These are phyloP conservation scores for Galerina marginata DNA, from an alignment of 768 basidiomycete species.

Conservation along the genomic window DNA sequence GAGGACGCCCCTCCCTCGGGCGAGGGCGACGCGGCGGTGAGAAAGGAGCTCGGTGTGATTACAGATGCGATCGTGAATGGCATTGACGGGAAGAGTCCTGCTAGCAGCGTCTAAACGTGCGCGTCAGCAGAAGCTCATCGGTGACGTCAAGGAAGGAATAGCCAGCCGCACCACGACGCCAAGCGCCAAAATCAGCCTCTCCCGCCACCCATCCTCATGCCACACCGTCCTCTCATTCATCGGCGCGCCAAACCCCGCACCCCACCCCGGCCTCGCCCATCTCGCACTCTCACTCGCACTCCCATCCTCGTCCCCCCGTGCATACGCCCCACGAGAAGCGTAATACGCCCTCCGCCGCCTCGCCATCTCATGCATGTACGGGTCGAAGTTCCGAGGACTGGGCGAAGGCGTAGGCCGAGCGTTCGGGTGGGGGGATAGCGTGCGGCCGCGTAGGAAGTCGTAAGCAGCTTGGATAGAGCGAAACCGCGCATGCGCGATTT, in stretches of 20 bases:
- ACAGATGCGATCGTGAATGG: conserved; percentile 18
- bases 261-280: conserved; percentile 11
- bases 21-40: neutral
- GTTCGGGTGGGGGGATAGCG: conserved; percentile 28
- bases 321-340: conserved; percentile 32
- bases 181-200: conserved; percentile 51
- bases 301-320: conserved; percentile 6
- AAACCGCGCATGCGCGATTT: conserved; percentile 62
- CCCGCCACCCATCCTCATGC: conserved; percentile 55
- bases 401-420: conserved; percentile 27
- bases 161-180: conserved; percentile 50
- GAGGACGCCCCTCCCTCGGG: neutral
- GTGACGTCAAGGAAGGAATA: too few species aligned
- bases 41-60: conserved; percentile 17
- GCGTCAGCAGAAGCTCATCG: neutral
- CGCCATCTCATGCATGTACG: conserved; percentile 56
- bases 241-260: conserved; percentile 32
- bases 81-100: conserved; percentile 46
- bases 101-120: conserved; percentile 43
- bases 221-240: conserved; percentile 26
- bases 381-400: conserved; percentile 38
- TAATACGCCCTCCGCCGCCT: conserved; percentile 49
- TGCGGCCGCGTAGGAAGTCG: conserved; percentile 52
- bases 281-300: conserved; percentile 9
- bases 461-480: conserved; percentile 71